Evolutionary conservation across 108 stramenopile species (phyloP).

Genomic region (Cylindrotheca closterium): DNA sequence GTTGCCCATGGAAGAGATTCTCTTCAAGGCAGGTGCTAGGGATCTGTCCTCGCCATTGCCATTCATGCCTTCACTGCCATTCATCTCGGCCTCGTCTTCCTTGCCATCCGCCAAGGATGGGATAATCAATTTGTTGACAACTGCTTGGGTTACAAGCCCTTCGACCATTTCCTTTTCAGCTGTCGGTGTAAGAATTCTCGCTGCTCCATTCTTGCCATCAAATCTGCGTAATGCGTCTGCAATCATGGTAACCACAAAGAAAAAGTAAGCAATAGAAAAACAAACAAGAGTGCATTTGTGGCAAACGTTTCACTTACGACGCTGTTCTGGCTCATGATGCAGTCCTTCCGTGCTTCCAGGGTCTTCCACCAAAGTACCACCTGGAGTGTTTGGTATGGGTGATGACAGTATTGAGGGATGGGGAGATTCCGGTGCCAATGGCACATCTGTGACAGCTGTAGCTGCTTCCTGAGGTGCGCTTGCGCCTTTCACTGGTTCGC

Average conservation of each 20-base stretch:
- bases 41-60: not conserved
- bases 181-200: conserved; percentile 28
- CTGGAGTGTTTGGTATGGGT: not conserved
- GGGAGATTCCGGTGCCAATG: not conserved
- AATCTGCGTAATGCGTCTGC: conserved; percentile 31
- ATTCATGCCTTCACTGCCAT: not conserved
- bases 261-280: conserved; percentile 1
- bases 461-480: not conserved
- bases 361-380: not conserved
- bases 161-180: conserved; percentile 29
- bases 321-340: not conserved
- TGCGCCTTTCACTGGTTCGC: not conserved
- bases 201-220: conserved; percentile 22
- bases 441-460: not conserved
- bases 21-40: conserved; percentile 4
- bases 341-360: conserved; percentile 11
- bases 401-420: not conserved
- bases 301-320: too few relatives aligned
- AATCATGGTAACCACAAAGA: too few relatives aligned
- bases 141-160: conserved; percentile 32
- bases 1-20: conserved; percentile 18
- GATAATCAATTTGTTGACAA: conserved; percentile 32
- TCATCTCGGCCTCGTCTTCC: not conserved
- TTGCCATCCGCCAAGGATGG: conserved; percentile 16
- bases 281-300: too few relatives aligned